Conservation (phyloP, 805 yeast species). For the Saccharomycopsis fibuligera region DNA sequence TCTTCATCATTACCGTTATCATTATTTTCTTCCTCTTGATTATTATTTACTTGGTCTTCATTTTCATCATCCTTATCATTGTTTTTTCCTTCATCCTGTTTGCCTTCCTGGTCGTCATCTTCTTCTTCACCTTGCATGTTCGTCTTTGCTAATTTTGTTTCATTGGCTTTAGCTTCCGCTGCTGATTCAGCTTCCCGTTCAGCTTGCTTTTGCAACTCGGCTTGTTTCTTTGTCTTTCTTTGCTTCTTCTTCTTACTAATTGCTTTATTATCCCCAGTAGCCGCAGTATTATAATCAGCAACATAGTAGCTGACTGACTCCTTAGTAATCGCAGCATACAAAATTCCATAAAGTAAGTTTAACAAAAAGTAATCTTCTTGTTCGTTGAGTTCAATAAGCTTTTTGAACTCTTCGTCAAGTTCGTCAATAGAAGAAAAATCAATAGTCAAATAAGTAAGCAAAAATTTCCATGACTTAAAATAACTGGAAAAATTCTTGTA, state of each 20-base stretch:
- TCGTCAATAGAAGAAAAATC: conserved; percentile 14
- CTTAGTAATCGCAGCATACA: conserved; percentile 18
- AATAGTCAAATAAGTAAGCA: conserved; percentile 11
- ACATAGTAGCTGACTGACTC: conserved; percentile 21
- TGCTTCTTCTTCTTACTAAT: conserved; percentile 2
- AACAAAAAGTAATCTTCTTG: conserved; percentile 28
- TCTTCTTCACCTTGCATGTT: conserved; percentile 7
- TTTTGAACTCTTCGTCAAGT: conserved; percentile 28
- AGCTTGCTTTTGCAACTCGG: conserved; percentile 12
- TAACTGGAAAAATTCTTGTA: conserved; percentile 16
- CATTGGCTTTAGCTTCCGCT: conserved; percentile 36
- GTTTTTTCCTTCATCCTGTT: conserved; percentile 20
- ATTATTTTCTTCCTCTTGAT: conserved; percentile 31
- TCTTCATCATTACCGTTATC: conserved; percentile 26
- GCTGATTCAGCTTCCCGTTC: conserved; percentile 51
- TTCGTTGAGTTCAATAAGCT: conserved; percentile 27
- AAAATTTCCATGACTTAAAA: conserved; percentile 17
- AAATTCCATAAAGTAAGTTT: conserved; percentile 35
- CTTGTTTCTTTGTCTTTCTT: conserved; percentile 8
- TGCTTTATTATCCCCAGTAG: not conserved
- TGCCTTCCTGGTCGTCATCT: conserved; percentile 1
- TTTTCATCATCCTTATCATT: conserved; percentile 11
- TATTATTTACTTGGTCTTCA: conserved; percentile 30
- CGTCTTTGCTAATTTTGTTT: conserved; percentile 23
- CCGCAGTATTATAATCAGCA: conserved; percentile 7